phyloP scores from a whole-genome alignment of 768 basidiomycete species.

The Agaricus blazei region DNA sequence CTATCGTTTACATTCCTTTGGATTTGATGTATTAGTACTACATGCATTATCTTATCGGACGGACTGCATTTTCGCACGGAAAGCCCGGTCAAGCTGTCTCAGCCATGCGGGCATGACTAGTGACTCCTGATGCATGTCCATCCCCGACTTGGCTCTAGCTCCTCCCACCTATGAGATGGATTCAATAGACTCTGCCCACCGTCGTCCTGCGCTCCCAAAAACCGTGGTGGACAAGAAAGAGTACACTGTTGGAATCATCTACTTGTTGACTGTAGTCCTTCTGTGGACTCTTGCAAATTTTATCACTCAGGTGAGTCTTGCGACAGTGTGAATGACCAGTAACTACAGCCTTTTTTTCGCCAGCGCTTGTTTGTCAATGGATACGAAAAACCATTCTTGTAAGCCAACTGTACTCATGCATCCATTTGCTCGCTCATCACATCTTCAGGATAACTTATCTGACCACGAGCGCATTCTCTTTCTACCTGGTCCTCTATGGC shows the following conservation, averaged over 20 bases:
- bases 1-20: not conserved
- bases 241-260: slow-evolving; percentile 54
- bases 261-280: slow-evolving; percentile 72
- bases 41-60: not conserved
- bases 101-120: not conserved
- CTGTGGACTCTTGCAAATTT: slow-evolving; percentile 91
- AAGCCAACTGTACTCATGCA: slow-evolving; percentile 10
- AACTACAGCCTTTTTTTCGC: not conserved
- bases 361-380: slow-evolving; percentile 54
- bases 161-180: slow-evolving; percentile 3
- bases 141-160: not conserved
- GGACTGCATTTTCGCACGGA: not conserved
- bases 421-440: not conserved
- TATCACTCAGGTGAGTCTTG: slow-evolving; percentile 62
- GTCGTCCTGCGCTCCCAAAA: not conserved
- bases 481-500: slow-evolving; percentile 28
- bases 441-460: slow-evolving; percentile 55
- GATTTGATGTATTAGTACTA: not conserved
- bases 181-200: not conserved
- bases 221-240: slow-evolving; percentile 22
- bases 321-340: not conserved
- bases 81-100: too few relatives aligned
- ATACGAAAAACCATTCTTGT: slow-evolving; percentile 89
- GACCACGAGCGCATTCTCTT: slow-evolving; percentile 80
- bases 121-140: slow-evolving; percentile 3